Conservation (phyloP, 1,139 yeast genomes). For the Zhuliangozyma parablackwelliae region DNA sequence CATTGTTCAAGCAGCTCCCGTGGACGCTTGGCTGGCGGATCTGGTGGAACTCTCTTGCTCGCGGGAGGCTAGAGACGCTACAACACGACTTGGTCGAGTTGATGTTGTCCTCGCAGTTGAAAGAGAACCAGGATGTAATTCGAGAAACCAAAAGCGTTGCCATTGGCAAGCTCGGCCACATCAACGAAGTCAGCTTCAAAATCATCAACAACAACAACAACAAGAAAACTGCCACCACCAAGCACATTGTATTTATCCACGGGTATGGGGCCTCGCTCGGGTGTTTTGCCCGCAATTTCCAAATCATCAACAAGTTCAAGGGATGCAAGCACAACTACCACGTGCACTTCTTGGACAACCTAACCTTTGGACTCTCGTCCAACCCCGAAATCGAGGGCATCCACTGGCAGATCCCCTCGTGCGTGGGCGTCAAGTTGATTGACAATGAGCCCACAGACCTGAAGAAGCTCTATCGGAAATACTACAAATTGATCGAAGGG, state of each 20-base stretch:
- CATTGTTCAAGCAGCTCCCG: conserved; percentile 13
- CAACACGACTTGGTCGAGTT: conserved; percentile 34
- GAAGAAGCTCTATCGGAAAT: conserved; percentile 32
- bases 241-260: conserved; percentile 67
- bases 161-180: conserved; percentile 22
- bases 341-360: conserved; percentile 74
- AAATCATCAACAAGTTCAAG: conserved; percentile 38
- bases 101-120: conserved; percentile 24
- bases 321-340: conserved; percentile 36
- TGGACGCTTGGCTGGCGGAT: conserved; percentile 14
- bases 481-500: conserved; percentile 38
- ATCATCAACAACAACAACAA: conserved; percentile 20
- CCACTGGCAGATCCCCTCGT: conserved; percentile 19
- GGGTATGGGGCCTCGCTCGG: conserved; percentile 92
- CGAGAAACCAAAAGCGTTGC: conserved; percentile 17
- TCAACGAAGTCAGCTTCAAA: conserved; percentile 36
- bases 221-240: conserved; percentile 12
- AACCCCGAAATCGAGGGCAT: conserved; percentile 45
- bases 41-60: conserved; percentile 31
- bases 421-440: conserved; percentile 26
- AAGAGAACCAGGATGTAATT: conserved; percentile 20
- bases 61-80: conserved; percentile 22
- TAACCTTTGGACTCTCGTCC: conserved; percentile 81
- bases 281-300: conserved; percentile 76
- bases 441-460: conserved; percentile 29